A percentile compares a stretch with the other conserved stretches of the same genome.
Conservation (phyloP, 805 yeast genomes). For the Metschnikowia peoriensis region DNA sequence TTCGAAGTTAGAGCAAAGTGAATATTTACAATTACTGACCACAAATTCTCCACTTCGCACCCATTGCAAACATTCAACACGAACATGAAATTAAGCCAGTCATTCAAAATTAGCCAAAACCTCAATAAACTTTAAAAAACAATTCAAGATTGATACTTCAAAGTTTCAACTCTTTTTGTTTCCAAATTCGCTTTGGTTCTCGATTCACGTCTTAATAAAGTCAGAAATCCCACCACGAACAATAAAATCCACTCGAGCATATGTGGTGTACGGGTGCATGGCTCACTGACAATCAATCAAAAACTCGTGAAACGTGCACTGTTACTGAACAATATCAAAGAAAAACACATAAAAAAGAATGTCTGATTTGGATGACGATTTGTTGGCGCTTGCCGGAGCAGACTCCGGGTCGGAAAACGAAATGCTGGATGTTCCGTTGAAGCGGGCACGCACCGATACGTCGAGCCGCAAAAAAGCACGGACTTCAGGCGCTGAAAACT, state of each 20-base stretch:
- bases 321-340: background rate
- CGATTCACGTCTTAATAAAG: no score
- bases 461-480: conserved; percentile 11
- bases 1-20: no score
- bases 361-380: conserved; percentile 92
- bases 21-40: background rate
- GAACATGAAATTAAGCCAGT: no score
- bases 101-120: no score
- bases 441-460: conserved; percentile 27
- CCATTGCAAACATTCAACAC: background rate
- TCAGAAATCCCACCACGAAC: no score
- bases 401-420: conserved; percentile 50
- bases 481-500: conserved; percentile 26
- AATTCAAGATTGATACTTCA: no score
- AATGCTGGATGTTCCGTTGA: conserved; percentile 26
- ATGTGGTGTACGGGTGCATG: conserved; percentile 8
- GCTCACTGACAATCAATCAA: no score
- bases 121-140: no score
- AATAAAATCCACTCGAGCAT: no score
- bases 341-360: conserved; percentile 29
- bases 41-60: background rate
- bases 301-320: no score
- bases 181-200: no score
- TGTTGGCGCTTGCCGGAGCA: conserved; percentile 78
- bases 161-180: no score